A percentile compares a stretch with the other conserved stretches of the same genome.
These are phyloP conservation scores for Carex sylvatica DNA, from an alignment of 202 grass and related monocot species.

Conservation along the genomic window DNA sequence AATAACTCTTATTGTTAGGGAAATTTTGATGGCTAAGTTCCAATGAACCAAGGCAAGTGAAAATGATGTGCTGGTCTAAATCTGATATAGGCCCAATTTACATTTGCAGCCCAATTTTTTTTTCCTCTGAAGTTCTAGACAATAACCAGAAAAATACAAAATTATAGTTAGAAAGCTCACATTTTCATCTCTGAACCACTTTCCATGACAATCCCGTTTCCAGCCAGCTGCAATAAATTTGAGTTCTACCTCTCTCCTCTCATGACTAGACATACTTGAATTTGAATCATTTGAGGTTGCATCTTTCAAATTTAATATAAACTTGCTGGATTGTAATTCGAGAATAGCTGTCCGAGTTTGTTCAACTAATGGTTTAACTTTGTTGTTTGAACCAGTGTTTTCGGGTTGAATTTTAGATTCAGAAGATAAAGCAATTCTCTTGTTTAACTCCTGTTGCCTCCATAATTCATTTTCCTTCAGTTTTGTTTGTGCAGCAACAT, in stretches of 20 bases:
- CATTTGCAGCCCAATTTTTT: neutral
- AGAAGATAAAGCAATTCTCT: constrained; percentile 56
- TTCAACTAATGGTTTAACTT: constrained; percentile 56
- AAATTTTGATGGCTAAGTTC: neutral
- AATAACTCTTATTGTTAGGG: neutral
- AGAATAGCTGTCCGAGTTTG: constrained; percentile 50
- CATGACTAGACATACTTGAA: neutral
- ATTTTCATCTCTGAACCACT: constrained; percentile 81
- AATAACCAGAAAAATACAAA: constrained; percentile 7
- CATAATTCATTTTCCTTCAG: constrained; percentile 50
- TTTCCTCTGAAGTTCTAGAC: neutral
- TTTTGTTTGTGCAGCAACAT: constrained; percentile 49
- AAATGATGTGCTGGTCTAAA: neutral
- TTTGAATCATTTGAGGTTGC: neutral
- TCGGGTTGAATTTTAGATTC: constrained; percentile 34
- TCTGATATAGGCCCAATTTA: neutral
- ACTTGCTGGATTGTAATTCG: constrained; percentile 52
- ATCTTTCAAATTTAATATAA: constrained; percentile 27
- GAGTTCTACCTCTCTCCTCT: constrained; percentile 52
- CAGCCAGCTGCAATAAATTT: constrained; percentile 64
- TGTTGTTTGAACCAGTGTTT: constrained; percentile 10
- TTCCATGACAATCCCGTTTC: constrained; percentile 65
- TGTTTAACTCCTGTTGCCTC: constrained; percentile 53
- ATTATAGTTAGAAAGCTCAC: constrained; percentile 38
- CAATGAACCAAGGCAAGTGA: neutral